These are phyloP conservation scores for Chaetomium globosum DNA, from an alignment of 2,329 filamentous ascomycete species.

Conservation along the genomic window DNA sequence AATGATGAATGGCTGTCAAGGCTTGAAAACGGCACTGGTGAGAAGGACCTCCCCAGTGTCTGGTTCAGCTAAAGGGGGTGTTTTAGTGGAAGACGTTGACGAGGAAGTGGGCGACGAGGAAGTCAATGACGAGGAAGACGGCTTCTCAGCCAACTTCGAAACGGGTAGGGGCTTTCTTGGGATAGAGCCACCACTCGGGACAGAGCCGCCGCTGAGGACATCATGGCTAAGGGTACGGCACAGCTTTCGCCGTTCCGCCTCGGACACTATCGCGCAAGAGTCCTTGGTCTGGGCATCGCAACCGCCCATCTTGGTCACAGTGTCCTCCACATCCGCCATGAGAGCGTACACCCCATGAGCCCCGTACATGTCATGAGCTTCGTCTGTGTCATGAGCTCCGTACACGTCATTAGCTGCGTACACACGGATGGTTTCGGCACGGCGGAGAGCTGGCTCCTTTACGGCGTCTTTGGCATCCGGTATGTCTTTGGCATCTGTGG, in stretches of 20 bases:
- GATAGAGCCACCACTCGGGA: slow-evolving; percentile 44
- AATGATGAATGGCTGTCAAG: slow-evolving; percentile 2
- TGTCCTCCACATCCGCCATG: slow-evolving; percentile 66
- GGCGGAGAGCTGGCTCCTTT: slow-evolving; percentile 41
- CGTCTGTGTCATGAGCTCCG: too few relatives aligned
- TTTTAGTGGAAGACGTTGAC: slow-evolving; percentile 32
- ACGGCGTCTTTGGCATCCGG: slow-evolving; percentile 31
- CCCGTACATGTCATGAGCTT: too few relatives aligned
- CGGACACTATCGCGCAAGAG: slow-evolving; percentile 24
- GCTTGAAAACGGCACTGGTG: slow-evolving; percentile 42
- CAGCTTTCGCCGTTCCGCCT: slow-evolving; percentile 47
- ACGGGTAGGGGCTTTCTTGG: slow-evolving; percentile 41
- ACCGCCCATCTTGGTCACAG: slow-evolving; percentile 54
- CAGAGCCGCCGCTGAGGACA: slow-evolving; percentile 48
- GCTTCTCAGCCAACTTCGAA: slow-evolving; percentile 32
- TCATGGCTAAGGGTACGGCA: slow-evolving; percentile 58
- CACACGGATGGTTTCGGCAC: slow-evolving; percentile 67
- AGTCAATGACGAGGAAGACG: slow-evolving; percentile 33
- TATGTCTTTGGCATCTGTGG: too few relatives aligned
- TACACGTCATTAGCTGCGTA: slow-evolving; percentile 69
- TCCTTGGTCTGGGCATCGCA: slow-evolving; percentile 42
- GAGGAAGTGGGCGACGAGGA: slow-evolving; percentile 23
- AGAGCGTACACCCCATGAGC: slow-evolving; percentile 49
- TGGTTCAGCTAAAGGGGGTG: slow-evolving; percentile 28
- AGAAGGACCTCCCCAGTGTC: slow-evolving; percentile 49